A percentile compares a stretch with the other conserved stretches of the same genome.
Evolutionary conservation across 1,284 basidiomycete genomes (phyloP).

Genomic region (Psilocybe mexicana): DNA sequence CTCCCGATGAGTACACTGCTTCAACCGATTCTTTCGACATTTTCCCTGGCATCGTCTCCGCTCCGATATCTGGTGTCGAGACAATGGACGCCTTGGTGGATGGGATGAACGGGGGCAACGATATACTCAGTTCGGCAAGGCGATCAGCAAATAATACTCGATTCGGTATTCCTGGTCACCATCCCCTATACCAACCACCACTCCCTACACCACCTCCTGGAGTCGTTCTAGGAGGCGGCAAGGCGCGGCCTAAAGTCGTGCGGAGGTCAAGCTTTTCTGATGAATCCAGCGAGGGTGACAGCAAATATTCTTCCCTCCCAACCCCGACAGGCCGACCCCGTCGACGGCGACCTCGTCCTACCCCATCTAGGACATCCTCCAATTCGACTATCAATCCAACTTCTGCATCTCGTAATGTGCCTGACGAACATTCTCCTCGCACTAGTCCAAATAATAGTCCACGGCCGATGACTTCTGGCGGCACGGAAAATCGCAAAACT

Average conservation of each 20-base stretch:
- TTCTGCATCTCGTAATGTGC: constrained; percentile 18
- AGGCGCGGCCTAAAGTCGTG: constrained; percentile 42
- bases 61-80: constrained; percentile 75
- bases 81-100: constrained; percentile 85
- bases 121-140: constrained; percentile 39
- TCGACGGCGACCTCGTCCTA: constrained; percentile 38
- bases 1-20: constrained; percentile 55
- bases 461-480: constrained; percentile 19
- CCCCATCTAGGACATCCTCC: constrained; percentile 35
- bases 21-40: constrained; percentile 48
- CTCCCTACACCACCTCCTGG: constrained; percentile 80
- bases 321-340: constrained; percentile 37
- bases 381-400: constrained; percentile 36
- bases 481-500: constrained; percentile 35
- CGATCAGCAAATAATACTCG: constrained; percentile 46
- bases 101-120: constrained; percentile 73
- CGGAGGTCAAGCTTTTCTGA: constrained; percentile 32
- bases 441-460: constrained; percentile 9
- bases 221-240: constrained; percentile 67
- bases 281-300: constrained; percentile 54
- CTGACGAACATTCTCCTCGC: constrained; percentile 18
- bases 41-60: constrained; percentile 71
- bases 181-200: constrained; percentile 77
- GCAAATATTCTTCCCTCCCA: constrained; percentile 34
- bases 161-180: constrained; percentile 52